These are phyloP conservation scores for Plenodomus tracheiphilus DNA, from an alignment of 2,329 filamentous ascomycete genomes.

Conservation along the genomic window DNA sequence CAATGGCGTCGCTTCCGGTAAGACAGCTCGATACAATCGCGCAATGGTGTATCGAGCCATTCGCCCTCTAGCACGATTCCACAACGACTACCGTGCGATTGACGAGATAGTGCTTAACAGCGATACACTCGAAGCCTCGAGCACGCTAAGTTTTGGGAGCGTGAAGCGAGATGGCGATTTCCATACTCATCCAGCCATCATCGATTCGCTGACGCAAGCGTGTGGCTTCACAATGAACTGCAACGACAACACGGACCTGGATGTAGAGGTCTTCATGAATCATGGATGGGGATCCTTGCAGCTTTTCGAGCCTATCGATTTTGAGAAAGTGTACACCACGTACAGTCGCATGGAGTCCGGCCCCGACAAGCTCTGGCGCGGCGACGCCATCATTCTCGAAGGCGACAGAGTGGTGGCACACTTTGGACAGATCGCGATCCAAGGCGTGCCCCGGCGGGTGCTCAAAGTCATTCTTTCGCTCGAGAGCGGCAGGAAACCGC, in stretches of 20 bases:
- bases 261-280: conserved; percentile 18
- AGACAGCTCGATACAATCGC: conserved; percentile 8
- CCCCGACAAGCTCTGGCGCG: conserved; percentile 6
- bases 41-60: conserved; percentile 8
- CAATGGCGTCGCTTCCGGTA: conserved; percentile 1
- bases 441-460: conserved; percentile 6
- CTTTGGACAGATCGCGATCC: conserved; percentile 7
- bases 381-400: conserved; percentile 14
- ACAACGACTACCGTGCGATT: conserved; percentile 14
- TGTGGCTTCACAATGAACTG: conserved; percentile 25
- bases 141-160: conserved; percentile 6
- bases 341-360: conserved; percentile 10
- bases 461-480: conserved; percentile 8
- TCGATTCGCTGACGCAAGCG: conserved; percentile 14
- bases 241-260: conserved; percentile 11
- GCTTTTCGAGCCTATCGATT: conserved; percentile 7
- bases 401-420: conserved; percentile 8
- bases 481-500: conserved; percentile 12
- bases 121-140: conserved; percentile 14
- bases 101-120: conserved; percentile 19
- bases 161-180: conserved; percentile 7
- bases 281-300: conserved; percentile 23
- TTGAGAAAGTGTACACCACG: conserved; percentile 10
- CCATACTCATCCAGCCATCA: conserved; percentile 9
- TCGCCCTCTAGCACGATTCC: conserved; percentile 11